Percentiles rank a stretch among this genome's conserved stretches.
Conservation (phyloP, 495 filamentous ascomycete species). For the Penicillium atrosanguineum region DNA sequence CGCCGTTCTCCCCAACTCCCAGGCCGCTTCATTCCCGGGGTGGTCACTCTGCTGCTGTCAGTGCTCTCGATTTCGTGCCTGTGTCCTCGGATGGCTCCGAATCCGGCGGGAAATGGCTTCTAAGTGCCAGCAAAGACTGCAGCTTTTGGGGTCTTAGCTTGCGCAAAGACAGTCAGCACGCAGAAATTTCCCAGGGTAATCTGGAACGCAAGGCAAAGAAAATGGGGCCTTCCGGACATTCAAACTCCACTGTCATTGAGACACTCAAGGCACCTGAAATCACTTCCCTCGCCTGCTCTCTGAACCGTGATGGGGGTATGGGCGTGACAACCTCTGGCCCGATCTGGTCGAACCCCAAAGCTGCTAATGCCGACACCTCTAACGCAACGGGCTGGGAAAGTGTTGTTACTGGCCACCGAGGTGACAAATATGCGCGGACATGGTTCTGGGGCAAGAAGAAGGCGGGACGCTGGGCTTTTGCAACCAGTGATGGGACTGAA, state of each 20-base stretch:
- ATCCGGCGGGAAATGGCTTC: conserved; percentile 85
- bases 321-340: conserved; percentile 67
- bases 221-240: conserved; percentile 55
- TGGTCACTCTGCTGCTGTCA: conserved; percentile 85
- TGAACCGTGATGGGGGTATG: conserved; percentile 92
- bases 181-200: conserved; percentile 86
- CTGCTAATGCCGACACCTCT: conserved; percentile 55
- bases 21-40: conserved; percentile 78
- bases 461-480: conserved; percentile 89
- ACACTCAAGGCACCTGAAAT: conserved; percentile 86
- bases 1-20: conserved; percentile 79
- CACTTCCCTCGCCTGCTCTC: conserved; percentile 81
- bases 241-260: conserved; percentile 51
- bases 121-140: conserved; percentile 82
- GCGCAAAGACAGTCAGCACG: conserved; percentile 88
- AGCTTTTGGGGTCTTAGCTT: conserved; percentile 95
- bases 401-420: conserved; percentile 87
- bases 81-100: conserved; percentile 86
- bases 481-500: conserved; percentile 76
- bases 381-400: conserved; percentile 92
- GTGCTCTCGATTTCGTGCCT: conserved; percentile 75
- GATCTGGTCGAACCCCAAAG: conserved; percentile 73
- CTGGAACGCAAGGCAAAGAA: conserved; percentile 83
- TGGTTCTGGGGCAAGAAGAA: conserved; percentile 98
- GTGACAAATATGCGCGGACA: conserved; percentile 80